These are phyloP conservation scores for Wickerhamiella azymoides DNA, from an alignment of 805 yeast genomes.

Conservation along the genomic window DNA sequence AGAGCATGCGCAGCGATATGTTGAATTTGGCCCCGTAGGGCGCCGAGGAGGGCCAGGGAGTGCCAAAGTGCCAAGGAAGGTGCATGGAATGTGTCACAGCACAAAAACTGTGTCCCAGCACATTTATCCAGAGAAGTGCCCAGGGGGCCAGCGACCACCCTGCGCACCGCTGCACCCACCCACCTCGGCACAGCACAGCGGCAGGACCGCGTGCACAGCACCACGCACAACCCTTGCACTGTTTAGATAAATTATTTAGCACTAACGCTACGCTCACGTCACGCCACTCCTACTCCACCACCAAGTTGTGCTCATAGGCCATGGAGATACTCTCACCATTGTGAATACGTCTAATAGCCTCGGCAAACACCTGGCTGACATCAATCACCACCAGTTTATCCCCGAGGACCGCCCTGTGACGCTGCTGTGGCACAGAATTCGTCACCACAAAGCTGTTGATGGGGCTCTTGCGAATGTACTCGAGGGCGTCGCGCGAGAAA, in stretches of 20 bases:
- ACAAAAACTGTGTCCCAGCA: too few species aligned
- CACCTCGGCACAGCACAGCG: too few species aligned
- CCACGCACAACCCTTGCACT: too few species aligned
- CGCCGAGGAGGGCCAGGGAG: too few species aligned
- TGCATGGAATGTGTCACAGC: too few species aligned
- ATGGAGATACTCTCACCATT: constrained; percentile 93
- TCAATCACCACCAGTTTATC: constrained; percentile 68
- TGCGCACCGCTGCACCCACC: too few species aligned
- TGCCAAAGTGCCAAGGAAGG: too few species aligned
- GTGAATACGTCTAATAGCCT: constrained; percentile 88
- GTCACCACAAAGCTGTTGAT: constrained; percentile 82
- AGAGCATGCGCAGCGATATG: constrained; percentile 1
- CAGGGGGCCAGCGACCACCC: too few species aligned
- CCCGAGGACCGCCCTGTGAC: constrained; percentile 39
- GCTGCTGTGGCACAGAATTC: constrained; percentile 77
- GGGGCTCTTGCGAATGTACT: constrained; percentile 47
- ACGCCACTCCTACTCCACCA: too few species aligned
- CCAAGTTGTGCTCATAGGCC: constrained; percentile 64
- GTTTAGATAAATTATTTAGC: constrained; percentile 1
- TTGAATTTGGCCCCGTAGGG: background rate
- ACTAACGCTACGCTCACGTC: too few species aligned
- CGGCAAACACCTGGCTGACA: constrained; percentile 78
- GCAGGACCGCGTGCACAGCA: too few species aligned
- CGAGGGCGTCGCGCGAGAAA: constrained; percentile 81
- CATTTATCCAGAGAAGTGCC: too few species aligned